phyloP scores from a whole-genome alignment of 164 flowering plant species.

The Nymphaea colorata region DNA sequence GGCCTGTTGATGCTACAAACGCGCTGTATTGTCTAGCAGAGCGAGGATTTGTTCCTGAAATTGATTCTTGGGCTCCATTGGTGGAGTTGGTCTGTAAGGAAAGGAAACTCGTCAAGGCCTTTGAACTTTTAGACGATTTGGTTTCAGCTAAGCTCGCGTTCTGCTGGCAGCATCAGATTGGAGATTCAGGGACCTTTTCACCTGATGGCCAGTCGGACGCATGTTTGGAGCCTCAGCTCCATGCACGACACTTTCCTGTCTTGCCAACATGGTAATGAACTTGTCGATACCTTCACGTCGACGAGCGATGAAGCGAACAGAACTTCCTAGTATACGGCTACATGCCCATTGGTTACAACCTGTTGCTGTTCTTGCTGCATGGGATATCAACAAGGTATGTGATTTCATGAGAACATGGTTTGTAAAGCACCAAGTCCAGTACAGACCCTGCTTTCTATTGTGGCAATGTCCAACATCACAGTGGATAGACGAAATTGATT shows the following conservation, averaged over 20 bases:
- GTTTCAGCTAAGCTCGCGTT: neutral
- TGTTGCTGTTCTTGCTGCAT: too few species aligned
- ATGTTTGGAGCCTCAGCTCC: neutral
- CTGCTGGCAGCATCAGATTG: neutral
- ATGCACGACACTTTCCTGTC: neutral
- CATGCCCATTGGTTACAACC: too few species aligned
- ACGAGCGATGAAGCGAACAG: too few species aligned
- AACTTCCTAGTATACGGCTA: too few species aligned
- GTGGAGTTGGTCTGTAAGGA: constrained; percentile 54
- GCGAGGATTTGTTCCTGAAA: constrained; percentile 59
- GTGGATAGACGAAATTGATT: neutral
- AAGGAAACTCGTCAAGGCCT: constrained; percentile 45
- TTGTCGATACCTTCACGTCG: too few species aligned
- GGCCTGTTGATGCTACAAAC: constrained; percentile 36
- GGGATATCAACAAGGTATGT: too few species aligned
- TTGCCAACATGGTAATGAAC: too few species aligned
- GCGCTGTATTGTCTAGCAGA: constrained; percentile 38
- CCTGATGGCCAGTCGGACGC: neutral
- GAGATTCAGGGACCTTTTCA: neutral
- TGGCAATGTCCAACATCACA: too few species aligned
- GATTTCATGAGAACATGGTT: too few species aligned
- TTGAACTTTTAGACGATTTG: constrained; percentile 58
- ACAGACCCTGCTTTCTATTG: too few species aligned
- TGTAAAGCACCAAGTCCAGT: too few species aligned
- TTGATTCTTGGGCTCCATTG: constrained; percentile 44